Evolutionary conservation across 805 yeast genomes (phyloP), one percentile per base, ranked within the genome.

Genomic region (Saccharomycopsis javanensis): DNA sequence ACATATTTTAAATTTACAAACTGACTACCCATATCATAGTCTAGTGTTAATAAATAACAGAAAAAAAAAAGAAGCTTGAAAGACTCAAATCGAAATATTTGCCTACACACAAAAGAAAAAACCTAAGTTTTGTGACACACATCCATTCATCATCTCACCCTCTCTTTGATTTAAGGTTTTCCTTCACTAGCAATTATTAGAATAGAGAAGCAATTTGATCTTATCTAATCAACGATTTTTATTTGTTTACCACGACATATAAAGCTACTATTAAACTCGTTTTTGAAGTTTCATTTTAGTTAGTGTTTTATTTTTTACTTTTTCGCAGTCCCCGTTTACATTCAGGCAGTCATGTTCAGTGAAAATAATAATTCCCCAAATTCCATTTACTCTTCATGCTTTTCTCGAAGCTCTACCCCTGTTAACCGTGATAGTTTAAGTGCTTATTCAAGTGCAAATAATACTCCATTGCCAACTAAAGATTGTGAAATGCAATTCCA

Each of bases 341-440:
- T 11, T 25, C 16, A 42, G 15, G 25, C 48, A 20, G 23, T 2
- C 11, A 42, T 42, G 48, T 42, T 42, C 48, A 42, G 25, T n/a
- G 48, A 42, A 42, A 42, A 42, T 11, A 42, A 42, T 13, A 34
- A 25, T 33, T 59, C 61, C 1, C 62, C 62, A 16, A 25, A 42
- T 28, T 54, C 57, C 16, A 52, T 57, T 46, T 57, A 57, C 46
- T 55, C 58, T 25, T 27, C 57, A 8, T 25, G 56, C 18, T 59
- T 59, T 42, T 57, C 62, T 4, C 31, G 61, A 53, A 16, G 57
- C 5, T 20, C 53, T 13, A 60, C 62, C 27, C 60, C 62, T 15
- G 48, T 57, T 18, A 38, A 50, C 30, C 30, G 35, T 18, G 34
- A 25, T n/a, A 37, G 38, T n/a, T 23, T 23, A 33, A 54, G 55